Conservation (phyloP, 805 yeast species). For the Pichia insulana region DNA sequence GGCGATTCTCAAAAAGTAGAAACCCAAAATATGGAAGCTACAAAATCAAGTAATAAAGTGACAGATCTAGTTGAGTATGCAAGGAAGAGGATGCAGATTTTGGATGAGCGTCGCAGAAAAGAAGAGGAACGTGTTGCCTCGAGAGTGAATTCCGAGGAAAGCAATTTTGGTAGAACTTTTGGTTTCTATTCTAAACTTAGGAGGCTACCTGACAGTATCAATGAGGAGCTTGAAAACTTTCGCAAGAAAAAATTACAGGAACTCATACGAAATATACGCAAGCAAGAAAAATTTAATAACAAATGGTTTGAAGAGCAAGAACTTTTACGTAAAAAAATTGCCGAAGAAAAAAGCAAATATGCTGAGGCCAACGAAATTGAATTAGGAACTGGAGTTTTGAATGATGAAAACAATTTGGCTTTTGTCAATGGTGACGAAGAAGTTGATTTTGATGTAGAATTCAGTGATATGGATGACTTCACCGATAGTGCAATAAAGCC, state of each 20-base stretch:
- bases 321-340: slow-evolving; percentile 21
- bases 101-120: slow-evolving; percentile 27
- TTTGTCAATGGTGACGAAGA: slow-evolving; percentile 19
- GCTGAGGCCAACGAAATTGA: slow-evolving; percentile 15
- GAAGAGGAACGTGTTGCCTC: slow-evolving; percentile 28
- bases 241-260: slow-evolving; percentile 16
- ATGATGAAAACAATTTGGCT: slow-evolving; percentile 7
- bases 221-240: slow-evolving; percentile 13
- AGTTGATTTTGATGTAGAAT: slow-evolving; percentile 26
- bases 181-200: slow-evolving; percentile 24
- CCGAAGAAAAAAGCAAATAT: slow-evolving; percentile 15
- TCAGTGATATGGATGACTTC: slow-evolving; percentile 15
- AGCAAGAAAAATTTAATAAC: slow-evolving; percentile 22
- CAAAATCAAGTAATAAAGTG: slow-evolving; percentile 2
- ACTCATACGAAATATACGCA: slow-evolving; percentile 22
- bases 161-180: slow-evolving; percentile 23
- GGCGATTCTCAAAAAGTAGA: neutral
- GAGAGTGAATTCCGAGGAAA: slow-evolving; percentile 27
- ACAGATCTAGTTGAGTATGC: slow-evolving; percentile 48
- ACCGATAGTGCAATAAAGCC: neutral
- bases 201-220: slow-evolving; percentile 18
- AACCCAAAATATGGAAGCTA: neutral
- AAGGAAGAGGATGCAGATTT: slow-evolving; percentile 32
- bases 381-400: slow-evolving; percentile 7
- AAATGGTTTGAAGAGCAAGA: slow-evolving; percentile 21